These are phyloP conservation scores for Xylariaceae sp. DNA, from an alignment of 2,329 filamentous ascomycete species.

Conservation along the genomic window DNA sequence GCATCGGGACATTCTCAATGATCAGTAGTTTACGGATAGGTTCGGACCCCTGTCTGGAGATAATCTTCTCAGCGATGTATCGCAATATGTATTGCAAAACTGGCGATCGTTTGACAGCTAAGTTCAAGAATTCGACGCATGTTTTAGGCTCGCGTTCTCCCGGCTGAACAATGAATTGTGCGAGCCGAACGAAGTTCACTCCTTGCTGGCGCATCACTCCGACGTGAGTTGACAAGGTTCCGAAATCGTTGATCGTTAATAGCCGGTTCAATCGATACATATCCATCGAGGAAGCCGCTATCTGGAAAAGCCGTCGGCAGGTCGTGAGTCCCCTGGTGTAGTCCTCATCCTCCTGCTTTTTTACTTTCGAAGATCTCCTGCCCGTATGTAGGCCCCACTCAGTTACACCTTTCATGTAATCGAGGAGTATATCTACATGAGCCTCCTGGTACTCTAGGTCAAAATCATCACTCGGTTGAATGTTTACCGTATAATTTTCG, in stretches of 20 bases:
- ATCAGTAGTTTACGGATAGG: constrained; percentile 26
- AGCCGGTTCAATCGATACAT: constrained; percentile 17
- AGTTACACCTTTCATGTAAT: constrained; percentile 15
- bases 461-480: constrained; percentile 11
- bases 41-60: constrained; percentile 7
- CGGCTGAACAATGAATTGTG: constrained; percentile 13
- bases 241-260: constrained; percentile 10
- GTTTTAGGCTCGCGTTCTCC: constrained; percentile 10
- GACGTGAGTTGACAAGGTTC: constrained; percentile 12
- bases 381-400: constrained; percentile 6
- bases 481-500: constrained; percentile 20
- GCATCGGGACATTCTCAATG: constrained; percentile 19
- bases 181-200: constrained; percentile 16
- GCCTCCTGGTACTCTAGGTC: constrained; percentile 16
- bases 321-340: no score
- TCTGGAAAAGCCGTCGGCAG: constrained; percentile 13
- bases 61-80: constrained; percentile 19
- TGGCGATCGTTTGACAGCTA: constrained; percentile 21
- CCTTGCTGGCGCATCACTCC: constrained; percentile 15
- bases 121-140: constrained; percentile 18
- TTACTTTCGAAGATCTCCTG: no score
- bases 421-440: constrained; percentile 17
- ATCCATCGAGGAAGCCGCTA: constrained; percentile 24
- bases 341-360: not conserved
- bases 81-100: constrained; percentile 22